Conservation (phyloP, 805 yeast species). For the Tetrapisispora fleetii region DNA sequence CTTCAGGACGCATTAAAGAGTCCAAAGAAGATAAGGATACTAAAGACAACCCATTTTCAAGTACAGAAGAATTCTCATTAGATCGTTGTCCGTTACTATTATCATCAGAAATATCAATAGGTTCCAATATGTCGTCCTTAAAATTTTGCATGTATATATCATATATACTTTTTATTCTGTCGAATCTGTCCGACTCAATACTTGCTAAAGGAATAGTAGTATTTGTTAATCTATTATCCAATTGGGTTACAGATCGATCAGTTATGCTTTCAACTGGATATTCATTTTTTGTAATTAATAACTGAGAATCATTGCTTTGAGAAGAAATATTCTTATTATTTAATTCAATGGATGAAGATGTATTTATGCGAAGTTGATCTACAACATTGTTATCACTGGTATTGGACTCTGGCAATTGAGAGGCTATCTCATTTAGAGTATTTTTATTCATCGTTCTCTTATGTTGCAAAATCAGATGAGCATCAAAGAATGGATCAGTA, state of each 20-base stretch:
- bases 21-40: not conserved
- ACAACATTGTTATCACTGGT: no score
- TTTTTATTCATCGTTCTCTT: no score
- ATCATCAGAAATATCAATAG: not conserved
- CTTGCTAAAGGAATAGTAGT: not conserved
- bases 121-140: not conserved
- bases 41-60: not conserved
- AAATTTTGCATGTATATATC: constrained; percentile 52
- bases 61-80: not conserved
- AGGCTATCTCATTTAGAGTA: no score
- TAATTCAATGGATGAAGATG: no score
- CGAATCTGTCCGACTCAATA: constrained; percentile 58
- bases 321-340: no score
- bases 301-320: no score
- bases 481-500: not conserved
- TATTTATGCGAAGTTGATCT: no score
- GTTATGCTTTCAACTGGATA: not conserved
- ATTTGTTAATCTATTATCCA: not conserved
- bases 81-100: not conserved
- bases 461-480: not conserved
- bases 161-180: constrained; percentile 71
- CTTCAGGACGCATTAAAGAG: not conserved
- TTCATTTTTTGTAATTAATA: no score
- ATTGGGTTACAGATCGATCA: constrained; percentile 1
- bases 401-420: no score